Evolutionary conservation across 208 protist genomes (phyloP).

Genomic region (Leishmania tarentolae): DNA sequence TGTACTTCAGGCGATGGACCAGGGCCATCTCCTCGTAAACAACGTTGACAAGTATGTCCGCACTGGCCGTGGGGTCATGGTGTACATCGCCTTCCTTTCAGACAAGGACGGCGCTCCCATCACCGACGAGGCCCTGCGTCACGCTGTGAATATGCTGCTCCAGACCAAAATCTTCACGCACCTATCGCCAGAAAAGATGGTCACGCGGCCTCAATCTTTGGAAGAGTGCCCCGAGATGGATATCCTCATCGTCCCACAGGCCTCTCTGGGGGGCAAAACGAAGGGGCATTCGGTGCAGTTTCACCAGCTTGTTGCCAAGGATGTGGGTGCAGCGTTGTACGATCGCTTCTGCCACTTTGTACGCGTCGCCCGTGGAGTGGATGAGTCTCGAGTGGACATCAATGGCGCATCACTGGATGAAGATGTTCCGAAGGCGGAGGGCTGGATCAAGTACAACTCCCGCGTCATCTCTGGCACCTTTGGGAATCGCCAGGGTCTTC

Average conservation of each 20-base stretch:
- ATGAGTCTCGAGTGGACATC: constrained; percentile 42
- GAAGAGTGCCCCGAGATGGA: constrained; percentile 56
- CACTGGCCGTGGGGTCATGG: constrained; percentile 58
- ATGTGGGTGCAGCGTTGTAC: constrained; percentile 52
- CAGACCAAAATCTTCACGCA: constrained; percentile 77
- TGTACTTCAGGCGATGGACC: constrained; percentile 75
- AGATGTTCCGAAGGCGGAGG: constrained; percentile 15
- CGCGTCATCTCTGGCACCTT: constrained; percentile 82
- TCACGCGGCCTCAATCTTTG: constrained; percentile 49
- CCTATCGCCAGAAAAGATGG: constrained; percentile 51
- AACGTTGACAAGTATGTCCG: constrained; percentile 69
- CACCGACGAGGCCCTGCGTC: constrained; percentile 50
- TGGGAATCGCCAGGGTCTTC: constrained; percentile 79
- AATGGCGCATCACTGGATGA: constrained; percentile 47
- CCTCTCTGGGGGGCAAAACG: constrained; percentile 84
- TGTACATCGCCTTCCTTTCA: constrained; percentile 81
- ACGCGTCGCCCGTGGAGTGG: constrained; percentile 52
- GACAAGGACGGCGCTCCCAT: constrained; percentile 15
- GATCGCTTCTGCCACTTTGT: constrained; percentile 65
- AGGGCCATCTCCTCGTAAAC: constrained; percentile 71
- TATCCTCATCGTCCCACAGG: constrained; percentile 86
- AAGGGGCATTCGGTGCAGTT: constrained; percentile 84
- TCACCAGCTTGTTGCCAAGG: constrained; percentile 72
- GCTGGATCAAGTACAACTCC: constrained; percentile 47
- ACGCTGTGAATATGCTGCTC: constrained; percentile 56